phyloP scores from a whole-genome alignment of 2,329 filamentous ascomycete genomes.

The Nothopassalora personata region DNA sequence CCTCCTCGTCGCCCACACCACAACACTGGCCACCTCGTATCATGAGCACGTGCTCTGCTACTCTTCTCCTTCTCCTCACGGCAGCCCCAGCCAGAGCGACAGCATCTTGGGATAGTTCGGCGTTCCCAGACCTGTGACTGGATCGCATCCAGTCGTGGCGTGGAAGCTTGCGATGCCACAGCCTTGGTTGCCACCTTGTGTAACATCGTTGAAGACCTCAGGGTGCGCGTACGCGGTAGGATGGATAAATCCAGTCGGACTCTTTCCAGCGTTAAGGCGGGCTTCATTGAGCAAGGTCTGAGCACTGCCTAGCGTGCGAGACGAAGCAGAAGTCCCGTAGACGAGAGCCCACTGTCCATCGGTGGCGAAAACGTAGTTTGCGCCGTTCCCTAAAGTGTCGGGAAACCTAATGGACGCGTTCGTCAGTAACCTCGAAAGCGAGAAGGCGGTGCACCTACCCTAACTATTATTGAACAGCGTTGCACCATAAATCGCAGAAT shows the following conservation, averaged over 20 bases:
- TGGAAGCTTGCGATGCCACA: constrained; percentile 34
- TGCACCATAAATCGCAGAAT: constrained; percentile 29
- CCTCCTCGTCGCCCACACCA: no score
- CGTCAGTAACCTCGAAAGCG: no score
- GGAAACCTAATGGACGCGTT: constrained; percentile 17
- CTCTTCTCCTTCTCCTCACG: neutral
- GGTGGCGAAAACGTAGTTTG: constrained; percentile 37
- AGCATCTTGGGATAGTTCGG: constrained; percentile 3
- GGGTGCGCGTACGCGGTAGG: constrained; percentile 38
- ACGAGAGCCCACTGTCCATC: constrained; percentile 41
- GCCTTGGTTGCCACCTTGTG: constrained; percentile 35
- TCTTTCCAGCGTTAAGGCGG: constrained; percentile 34
- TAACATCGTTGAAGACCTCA: constrained; percentile 37
- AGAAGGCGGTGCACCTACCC: no score
- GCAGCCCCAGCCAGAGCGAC: constrained; percentile 3
- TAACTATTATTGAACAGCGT: constrained; percentile 8
- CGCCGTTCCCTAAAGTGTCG: constrained; percentile 33
- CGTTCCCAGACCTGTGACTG: constrained; percentile 8
- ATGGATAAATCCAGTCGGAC: constrained; percentile 35
- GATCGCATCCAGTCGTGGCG: constrained; percentile 29
- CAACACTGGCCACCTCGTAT: no score
- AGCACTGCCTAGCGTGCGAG: constrained; percentile 46
- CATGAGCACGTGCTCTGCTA: no score
- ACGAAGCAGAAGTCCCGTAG: constrained; percentile 49
- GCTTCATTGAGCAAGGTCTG: constrained; percentile 45